Base-by-base conservation (phyloP, 192 early-diverging fungal genomes). In the Glomus cerebriforme region DNA sequence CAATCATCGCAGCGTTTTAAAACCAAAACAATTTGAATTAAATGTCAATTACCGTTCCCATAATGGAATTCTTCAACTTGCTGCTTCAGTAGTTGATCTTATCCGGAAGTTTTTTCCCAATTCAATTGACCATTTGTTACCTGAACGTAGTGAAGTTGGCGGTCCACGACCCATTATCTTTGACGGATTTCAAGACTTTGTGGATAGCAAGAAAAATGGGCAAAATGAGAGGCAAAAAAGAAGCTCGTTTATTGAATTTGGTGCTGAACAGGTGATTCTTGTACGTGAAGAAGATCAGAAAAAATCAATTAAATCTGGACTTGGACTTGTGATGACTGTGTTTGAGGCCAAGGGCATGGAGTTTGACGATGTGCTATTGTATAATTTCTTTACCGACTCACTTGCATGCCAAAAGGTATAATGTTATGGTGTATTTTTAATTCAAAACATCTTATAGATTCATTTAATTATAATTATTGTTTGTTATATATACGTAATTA, bases 331-430 rank as follows among this genome's bases (percentile, higher is more conserved):
- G 9, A 24, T 77, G 37, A 77, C 75, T 10, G 58, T 77, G 0
- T 65, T 45, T 65, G 75, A 77, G 43, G 32, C 73, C 2, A 75
- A 75, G n/a, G 73, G 59, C 22, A 75, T 75, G 73, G 73, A 75
- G 24, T 75, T 77, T 77, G 49, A 66, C 27, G 75, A 77, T 26
- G 75, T 77, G 60, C 24, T 77, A 3, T 66, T 77, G 10, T 77
- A 65, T 77, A 65, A 77, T 77, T 77, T 77, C 62, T 77, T 77
- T 31, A 77, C 59, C 4, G 62, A 77, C 15, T 77, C 75, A 9
- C 62, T 43, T 22, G 75, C 60, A 29, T 1, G 26, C 32, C 1
- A 1, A 29, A 64, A 43, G 75, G 75, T 77, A 77, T n/a, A n/a
- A 27, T 22, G 37, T 73, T 1, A 15, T 34, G n/a, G 24, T 1